These are phyloP conservation scores for Colletotrichum paranaense DNA, from an alignment of 2,329 filamentous ascomycete genomes.

Conservation along the genomic window DNA sequence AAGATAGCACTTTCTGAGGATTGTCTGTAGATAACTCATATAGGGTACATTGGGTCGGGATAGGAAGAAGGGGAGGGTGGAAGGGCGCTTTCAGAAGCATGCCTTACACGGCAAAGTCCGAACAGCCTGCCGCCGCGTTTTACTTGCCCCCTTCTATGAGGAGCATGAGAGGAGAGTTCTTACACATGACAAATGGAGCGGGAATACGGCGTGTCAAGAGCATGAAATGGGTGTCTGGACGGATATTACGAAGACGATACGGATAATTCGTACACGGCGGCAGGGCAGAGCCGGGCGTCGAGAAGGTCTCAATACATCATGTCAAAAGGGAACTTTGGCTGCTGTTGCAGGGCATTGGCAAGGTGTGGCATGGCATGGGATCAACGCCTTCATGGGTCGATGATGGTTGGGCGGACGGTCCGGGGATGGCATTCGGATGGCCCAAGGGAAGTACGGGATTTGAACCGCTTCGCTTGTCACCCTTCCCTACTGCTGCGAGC, in stretches of 20 bases:
- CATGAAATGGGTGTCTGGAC: not conserved
- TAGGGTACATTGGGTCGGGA: not conserved
- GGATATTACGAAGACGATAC: not conserved
- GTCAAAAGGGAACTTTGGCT: not conserved
- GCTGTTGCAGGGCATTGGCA: not conserved
- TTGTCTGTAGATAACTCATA: not conserved
- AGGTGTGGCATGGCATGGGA: not conserved
- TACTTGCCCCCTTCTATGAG: not conserved
- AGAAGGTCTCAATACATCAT: not conserved
- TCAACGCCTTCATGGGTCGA: not conserved
- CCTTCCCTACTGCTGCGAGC: not conserved
- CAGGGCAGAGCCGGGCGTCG: not conserved
- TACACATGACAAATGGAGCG: not conserved
- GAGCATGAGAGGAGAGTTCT: not conserved
- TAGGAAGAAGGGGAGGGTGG: not conserved
- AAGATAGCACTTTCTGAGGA: not conserved
- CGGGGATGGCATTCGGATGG: not conserved
- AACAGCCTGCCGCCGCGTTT: not conserved
- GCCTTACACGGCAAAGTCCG: not conserved
- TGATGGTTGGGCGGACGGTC: not conserved
- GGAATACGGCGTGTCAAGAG: not conserved
- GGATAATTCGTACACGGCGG: not conserved
- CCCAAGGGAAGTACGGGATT: not conserved
- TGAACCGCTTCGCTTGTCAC: conserved; percentile 9
- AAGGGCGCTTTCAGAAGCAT: not conserved